A percentile compares a stretch with the other conserved stretches of the same genome.
Evolutionary conservation across 2,329 filamentous ascomycete species (phyloP).

Genomic region (Phialophora macrospora): DNA sequence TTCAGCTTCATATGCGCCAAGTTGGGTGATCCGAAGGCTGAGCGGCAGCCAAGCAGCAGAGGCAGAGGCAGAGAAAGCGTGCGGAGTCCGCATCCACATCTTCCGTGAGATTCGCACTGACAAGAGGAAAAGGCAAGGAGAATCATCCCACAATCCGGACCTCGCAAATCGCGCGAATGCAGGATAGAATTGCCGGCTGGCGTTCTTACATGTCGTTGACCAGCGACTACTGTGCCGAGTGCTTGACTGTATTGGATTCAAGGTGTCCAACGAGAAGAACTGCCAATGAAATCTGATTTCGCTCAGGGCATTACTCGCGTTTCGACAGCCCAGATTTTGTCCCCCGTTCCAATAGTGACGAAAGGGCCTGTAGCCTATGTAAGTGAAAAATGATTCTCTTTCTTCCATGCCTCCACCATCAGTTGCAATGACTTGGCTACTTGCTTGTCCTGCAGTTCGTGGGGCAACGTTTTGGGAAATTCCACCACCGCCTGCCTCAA

Average conservation of each 20-base stretch:
- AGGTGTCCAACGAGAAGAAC: background rate
- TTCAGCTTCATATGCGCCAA: background rate
- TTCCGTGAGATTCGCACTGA: background rate
- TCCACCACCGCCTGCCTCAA: constrained; percentile 74
- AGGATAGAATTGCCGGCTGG: too few species aligned
- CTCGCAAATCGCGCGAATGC: background rate
- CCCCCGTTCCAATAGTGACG: background rate
- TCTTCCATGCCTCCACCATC: constrained; percentile 46
- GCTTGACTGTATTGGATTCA: too few species aligned
- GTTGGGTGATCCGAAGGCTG: background rate
- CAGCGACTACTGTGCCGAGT: too few species aligned
- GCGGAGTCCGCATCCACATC: background rate
- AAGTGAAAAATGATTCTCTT: constrained; percentile 30
- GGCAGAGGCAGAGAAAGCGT: background rate
- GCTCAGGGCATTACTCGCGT: background rate
- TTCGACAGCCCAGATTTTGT: background rate
- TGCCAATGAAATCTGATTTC: background rate
- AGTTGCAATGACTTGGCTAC: constrained; percentile 36
- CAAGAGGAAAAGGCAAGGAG: background rate
- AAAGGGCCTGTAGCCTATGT: background rate
- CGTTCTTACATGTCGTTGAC: too few species aligned
- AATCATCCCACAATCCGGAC: background rate
- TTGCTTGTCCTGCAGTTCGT: constrained; percentile 41
- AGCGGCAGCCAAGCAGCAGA: background rate
- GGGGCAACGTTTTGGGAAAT: constrained; percentile 60